A percentile compares a stretch with the other conserved stretches of the same genome.
phyloP scores from a whole-genome alignment of 2,329 filamentous ascomycete genomes.

The Bertia moriformis region DNA sequence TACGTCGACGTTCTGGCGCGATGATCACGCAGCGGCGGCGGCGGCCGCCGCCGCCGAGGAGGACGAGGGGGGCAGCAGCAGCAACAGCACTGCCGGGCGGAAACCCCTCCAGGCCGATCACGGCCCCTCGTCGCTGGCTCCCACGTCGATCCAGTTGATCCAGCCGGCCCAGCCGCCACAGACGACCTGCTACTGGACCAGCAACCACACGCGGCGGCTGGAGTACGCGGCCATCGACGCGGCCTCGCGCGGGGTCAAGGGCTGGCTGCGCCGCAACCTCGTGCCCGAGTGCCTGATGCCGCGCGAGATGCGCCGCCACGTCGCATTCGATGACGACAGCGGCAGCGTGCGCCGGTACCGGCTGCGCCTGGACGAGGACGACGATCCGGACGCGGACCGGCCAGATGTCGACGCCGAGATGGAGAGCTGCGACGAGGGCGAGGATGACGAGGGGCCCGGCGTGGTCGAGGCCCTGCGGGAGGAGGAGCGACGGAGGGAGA shows the following conservation, averaged over 20 bases:
- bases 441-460: no score
- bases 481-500: no score
- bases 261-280: slow-evolving; percentile 40
- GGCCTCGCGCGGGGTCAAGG: slow-evolving; percentile 40
- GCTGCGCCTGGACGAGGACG: slow-evolving; percentile 36
- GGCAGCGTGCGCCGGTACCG: slow-evolving; percentile 50
- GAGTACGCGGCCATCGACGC: slow-evolving; percentile 56
- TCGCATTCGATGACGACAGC: slow-evolving; percentile 45
- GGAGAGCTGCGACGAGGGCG: not conserved
- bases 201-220: slow-evolving; percentile 42
- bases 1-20: no score
- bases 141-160: no score
- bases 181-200: slow-evolving; percentile 55
- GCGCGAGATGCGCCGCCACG: slow-evolving; percentile 26
- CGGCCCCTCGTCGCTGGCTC: no score
- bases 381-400: no score
- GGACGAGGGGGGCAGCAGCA: no score
- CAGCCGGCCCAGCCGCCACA: slow-evolving; percentile 24
- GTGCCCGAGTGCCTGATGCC: slow-evolving; percentile 47
- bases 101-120: not conserved
- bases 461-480: no score
- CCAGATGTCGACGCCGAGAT: not conserved
- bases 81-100: no score
- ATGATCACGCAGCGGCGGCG: no score
- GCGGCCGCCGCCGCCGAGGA: no score